A percentile compares a stretch with the other conserved stretches of the same genome.
These are phyloP conservation scores for Cladosporium sphaerospermum DNA, from an alignment of 2,329 filamentous ascomycete genomes.

Conservation along the genomic window DNA sequence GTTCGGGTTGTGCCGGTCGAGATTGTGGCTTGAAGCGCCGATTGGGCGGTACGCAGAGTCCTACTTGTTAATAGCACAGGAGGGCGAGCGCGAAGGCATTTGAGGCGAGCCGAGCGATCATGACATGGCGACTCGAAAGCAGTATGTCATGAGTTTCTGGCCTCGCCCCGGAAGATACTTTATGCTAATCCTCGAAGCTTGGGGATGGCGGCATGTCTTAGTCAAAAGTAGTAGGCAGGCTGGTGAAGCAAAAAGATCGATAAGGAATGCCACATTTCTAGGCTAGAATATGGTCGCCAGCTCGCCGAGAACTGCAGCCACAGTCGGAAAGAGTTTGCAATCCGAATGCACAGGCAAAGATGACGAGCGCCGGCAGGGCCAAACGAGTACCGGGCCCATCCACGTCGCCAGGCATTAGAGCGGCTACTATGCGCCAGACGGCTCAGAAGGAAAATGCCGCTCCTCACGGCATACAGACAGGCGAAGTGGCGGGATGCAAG, in stretches of 20 bases:
- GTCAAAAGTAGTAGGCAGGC: conserved; percentile 1
- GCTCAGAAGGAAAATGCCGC: conserved; percentile 9
- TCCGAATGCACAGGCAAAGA: conserved; percentile 3
- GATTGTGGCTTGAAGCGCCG: conserved; percentile 4
- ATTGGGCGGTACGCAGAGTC: not conserved
- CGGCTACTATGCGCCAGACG: not conserved
- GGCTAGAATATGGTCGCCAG: not conserved
- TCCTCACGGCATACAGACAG: not conserved
- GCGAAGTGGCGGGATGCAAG: conserved; percentile 1
- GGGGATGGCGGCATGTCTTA: conserved; percentile 6
- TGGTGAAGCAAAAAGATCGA: not conserved
- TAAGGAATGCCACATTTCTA: conserved; percentile 5
- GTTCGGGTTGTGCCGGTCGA: not conserved
- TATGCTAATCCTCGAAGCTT: conserved; percentile 6
- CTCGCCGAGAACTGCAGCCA: conserved; percentile 6
- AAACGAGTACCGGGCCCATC: not conserved
- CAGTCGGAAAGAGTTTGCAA: conserved; percentile 11
- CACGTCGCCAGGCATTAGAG: conserved; percentile 1
- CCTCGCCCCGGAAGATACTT: conserved; percentile 5
- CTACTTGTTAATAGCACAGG: too few relatives aligned
- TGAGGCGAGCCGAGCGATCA: not conserved
- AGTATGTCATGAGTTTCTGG: not conserved
- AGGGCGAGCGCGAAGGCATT: not conserved
- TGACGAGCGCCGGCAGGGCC: conserved; percentile 1
- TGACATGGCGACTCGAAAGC: not conserved